Conservation (phyloP, 805 yeast genomes). For the Tetrapisispora phaffii region DNA sequence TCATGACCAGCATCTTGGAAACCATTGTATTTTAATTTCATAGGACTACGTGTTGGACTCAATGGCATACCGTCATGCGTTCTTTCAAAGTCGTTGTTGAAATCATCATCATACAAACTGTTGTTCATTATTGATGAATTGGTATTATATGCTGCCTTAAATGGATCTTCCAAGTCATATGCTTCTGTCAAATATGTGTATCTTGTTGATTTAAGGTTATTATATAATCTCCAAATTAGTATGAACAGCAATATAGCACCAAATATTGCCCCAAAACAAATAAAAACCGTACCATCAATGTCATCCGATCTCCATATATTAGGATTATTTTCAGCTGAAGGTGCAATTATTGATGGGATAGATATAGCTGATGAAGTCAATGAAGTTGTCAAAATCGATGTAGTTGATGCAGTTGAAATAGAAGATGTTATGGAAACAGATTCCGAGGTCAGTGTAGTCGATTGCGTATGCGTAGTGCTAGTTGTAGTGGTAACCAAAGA, state of each 20-base stretch:
- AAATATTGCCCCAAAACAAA: slow-evolving; percentile 64
- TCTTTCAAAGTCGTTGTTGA: background rate
- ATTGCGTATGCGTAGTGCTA: background rate
- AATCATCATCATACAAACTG: background rate
- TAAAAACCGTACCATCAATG: slow-evolving; percentile 69
- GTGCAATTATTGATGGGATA: slow-evolving; percentile 35
- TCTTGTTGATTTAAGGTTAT: slow-evolving; percentile 40
- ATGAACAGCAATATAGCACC: slow-evolving; percentile 48
- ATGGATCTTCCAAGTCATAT: slow-evolving; percentile 2
- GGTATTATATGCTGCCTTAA: background rate
- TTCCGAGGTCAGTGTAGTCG: slow-evolving; percentile 1
- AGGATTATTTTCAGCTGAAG: slow-evolving; percentile 55
- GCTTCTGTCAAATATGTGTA: slow-evolving; percentile 34
- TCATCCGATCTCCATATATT: slow-evolving; percentile 38
- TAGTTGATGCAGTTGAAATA: background rate
- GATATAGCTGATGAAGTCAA: slow-evolving; percentile 17
- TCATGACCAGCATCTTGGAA: background rate
- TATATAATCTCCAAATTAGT: slow-evolving; percentile 41
- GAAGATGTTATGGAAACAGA: no score
- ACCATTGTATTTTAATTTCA: background rate
- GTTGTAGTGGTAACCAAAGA: slow-evolving; percentile 4
- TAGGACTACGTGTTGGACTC: background rate
- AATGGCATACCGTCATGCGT: background rate
- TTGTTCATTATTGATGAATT: background rate
- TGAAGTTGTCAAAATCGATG: slow-evolving; percentile 6